Conservation (phyloP, 495 filamentous ascomycete genomes). For the Staphylotrichum longicolle region DNA sequence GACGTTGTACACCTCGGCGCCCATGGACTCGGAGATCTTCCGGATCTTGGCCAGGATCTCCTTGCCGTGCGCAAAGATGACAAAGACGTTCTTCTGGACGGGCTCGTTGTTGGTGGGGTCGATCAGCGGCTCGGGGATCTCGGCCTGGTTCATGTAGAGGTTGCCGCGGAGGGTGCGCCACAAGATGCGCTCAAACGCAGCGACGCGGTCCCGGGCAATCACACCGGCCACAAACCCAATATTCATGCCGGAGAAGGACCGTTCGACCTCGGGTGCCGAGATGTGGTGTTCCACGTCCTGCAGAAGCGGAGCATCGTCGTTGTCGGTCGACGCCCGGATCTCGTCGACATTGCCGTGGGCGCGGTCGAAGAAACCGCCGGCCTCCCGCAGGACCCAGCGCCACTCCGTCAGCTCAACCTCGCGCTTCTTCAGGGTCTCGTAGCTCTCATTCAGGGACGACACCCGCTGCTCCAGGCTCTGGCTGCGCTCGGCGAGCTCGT, state of each 20-base stretch:
- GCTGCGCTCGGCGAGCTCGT: constrained; percentile 87
- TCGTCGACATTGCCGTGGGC: constrained; percentile 95
- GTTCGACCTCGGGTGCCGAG: constrained; percentile 71
- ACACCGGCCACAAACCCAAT: constrained; percentile 99
- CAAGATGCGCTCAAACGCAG: constrained; percentile 92
- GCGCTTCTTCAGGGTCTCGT: constrained; percentile 95
- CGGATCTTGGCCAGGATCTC: constrained; percentile 97
- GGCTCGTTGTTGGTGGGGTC: constrained; percentile 89
- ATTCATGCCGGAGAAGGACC: constrained; percentile 92
- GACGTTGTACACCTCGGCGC: constrained; percentile 91
- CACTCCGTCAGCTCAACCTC: constrained; percentile 97
- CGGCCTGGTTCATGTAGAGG: constrained; percentile 99
- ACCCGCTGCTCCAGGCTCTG: constrained; percentile 91
- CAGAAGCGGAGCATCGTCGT: constrained; percentile 79
- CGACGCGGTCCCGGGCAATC: constrained; percentile 88
- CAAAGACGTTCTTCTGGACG: constrained; percentile 95
- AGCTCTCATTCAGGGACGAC: constrained; percentile 89
- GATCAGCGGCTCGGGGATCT: constrained; percentile 92
- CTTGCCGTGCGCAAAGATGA: constrained; percentile 98
- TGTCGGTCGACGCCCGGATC: constrained; percentile 85
- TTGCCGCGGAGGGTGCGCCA: constrained; percentile 97
- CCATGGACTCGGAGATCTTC: constrained; percentile 96
- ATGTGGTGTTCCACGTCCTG: constrained; percentile 83
- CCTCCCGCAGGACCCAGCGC: constrained; percentile 94
- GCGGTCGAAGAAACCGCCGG: constrained; percentile 94